phyloP scores from a whole-genome alignment of 2,329 filamentous ascomycete species.

The Aspergillus quadricinctus region DNA sequence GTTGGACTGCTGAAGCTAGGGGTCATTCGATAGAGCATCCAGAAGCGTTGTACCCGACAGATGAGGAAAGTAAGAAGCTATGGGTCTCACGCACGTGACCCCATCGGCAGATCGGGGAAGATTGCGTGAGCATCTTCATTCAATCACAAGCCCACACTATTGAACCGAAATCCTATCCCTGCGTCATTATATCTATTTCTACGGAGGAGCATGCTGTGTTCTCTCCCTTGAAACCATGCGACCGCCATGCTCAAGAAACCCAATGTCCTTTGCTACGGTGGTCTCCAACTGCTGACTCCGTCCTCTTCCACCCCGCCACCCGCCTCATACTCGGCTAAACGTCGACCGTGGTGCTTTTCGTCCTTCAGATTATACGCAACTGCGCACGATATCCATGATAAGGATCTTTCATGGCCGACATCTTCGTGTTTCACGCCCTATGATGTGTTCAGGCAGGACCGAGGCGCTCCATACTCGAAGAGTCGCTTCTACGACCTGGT shows the following conservation, averaged over 20 bases:
- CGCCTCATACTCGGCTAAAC: conserved; percentile 17
- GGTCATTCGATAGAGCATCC: not conserved
- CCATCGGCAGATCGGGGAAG: not conserved
- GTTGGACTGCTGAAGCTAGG: not conserved
- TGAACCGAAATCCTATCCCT: not conserved
- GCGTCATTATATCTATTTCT: not conserved
- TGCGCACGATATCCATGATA: conserved; percentile 26
- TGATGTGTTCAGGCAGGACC: conserved; percentile 69
- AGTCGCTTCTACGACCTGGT: conserved; percentile 82
- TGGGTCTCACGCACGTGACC: not conserved
- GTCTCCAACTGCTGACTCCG: conserved; percentile 32
- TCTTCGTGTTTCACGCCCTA: conserved; percentile 65
- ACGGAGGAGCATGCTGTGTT: conserved; percentile 14
- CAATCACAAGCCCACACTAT: not conserved
- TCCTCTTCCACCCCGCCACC: conserved; percentile 20
- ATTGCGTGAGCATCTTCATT: not conserved
- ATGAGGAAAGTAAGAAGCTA: not conserved
- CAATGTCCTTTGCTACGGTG: conserved; percentile 34
- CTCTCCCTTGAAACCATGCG: conserved; percentile 28
- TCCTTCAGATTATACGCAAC: conserved; percentile 30
- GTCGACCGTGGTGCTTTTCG: conserved; percentile 17
- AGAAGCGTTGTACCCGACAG: not conserved
- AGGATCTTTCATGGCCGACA: conserved; percentile 40
- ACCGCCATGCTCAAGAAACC: conserved; percentile 47
- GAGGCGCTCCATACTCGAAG: conserved; percentile 71